Evolutionary conservation across 2,329 filamentous ascomycete genomes (phyloP), one percentile per base, ranked within the genome.

Genomic region (Harringtonia lauricola): DNA sequence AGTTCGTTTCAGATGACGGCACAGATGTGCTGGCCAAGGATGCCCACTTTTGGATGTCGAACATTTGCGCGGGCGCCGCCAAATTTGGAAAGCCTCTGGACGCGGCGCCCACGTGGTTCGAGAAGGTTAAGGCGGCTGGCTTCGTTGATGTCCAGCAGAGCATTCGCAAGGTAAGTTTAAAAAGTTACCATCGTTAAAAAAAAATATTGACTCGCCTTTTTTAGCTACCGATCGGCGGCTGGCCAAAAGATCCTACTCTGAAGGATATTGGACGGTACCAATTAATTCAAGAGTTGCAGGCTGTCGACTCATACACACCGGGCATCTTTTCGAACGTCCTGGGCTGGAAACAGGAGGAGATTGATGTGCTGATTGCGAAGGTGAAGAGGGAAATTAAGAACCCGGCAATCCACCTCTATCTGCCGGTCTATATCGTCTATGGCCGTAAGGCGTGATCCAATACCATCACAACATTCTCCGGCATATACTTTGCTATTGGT

Each of bases 111-210:
- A 17, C 12, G 6, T 43, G 19, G 28, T 17, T 24, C 24, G 28
- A 43, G 19, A 24, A 33, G 8, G 5, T 74, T 47, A 51, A 56
- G 21, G 65, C 66, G 14, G 67, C 65, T 0, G 73, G 72, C 2
- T 76, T 76, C 49, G 57, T 62, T 41, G 61, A 74, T 49, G 65
- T 76, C 0, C 52, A 55, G 1, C 63, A 72, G 50, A 54, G 60
- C 4, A 51, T 65, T 17, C 66, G 58, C 53, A 42, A 42, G 24
- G 40, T 36, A 19, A 35, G 39, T 17, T 8, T 4, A 14, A 5
- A 36, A 36, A 6, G 10, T 36, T 4, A 5, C 17, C 65, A n/a
- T n/a, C n/a, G n/a, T n/a, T n/a, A n/a, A n/a, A n/a, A n/a, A n/a
- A n/a, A n/a, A n/a, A n/a, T n/a, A n/a, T n/a, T n/a, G n/a, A n/a